A percentile compares a stretch with the other conserved stretches of the same genome.
Evolutionary conservation across 2,329 filamentous ascomycete species (phyloP).

Genomic region (Rhinocladiella mackenziei): DNA sequence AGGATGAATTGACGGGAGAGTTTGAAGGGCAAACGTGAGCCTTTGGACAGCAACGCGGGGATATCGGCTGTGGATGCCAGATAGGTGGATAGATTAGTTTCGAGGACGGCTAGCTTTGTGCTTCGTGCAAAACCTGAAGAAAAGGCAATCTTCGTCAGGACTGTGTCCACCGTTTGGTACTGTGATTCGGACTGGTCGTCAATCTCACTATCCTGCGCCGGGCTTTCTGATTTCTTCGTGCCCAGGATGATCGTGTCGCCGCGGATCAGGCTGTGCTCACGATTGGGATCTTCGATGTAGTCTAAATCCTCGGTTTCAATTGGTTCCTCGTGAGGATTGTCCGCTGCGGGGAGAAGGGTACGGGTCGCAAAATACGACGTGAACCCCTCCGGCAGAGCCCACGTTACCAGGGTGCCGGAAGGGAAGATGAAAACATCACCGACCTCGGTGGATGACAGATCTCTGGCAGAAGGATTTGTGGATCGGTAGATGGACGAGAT

Average conservation of each 20-base stretch:
- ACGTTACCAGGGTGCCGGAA: slow-evolving; percentile 87
- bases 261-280: slow-evolving; percentile 71
- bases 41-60: slow-evolving; percentile 69
- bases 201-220: slow-evolving; percentile 8
- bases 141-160: slow-evolving; percentile 92
- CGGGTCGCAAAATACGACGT: slow-evolving; percentile 66
- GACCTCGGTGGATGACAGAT: slow-evolving; percentile 45
- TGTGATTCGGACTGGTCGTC: slow-evolving; percentile 28
- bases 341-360: slow-evolving; percentile 70
- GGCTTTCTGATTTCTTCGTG: slow-evolving; percentile 53
- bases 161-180: slow-evolving; percentile 50
- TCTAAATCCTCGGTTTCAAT: slow-evolving; percentile 88
- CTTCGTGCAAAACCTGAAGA: slow-evolving; percentile 88
- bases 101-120: slow-evolving; percentile 89
- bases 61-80: slow-evolving; percentile 83
- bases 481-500: slow-evolving; percentile 45
- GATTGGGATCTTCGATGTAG: slow-evolving; percentile 69
- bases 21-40: slow-evolving; percentile 59
- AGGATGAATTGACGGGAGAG: slow-evolving; percentile 68
- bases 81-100: slow-evolving; percentile 75
- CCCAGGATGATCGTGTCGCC: slow-evolving; percentile 88
- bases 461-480: slow-evolving; percentile 39
- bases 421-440: slow-evolving; percentile 96
- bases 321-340: slow-evolving; percentile 65
- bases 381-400: slow-evolving; percentile 76